Conservation (phyloP, 164 flowering plant species). For the Chimonanthus praecox region DNA sequence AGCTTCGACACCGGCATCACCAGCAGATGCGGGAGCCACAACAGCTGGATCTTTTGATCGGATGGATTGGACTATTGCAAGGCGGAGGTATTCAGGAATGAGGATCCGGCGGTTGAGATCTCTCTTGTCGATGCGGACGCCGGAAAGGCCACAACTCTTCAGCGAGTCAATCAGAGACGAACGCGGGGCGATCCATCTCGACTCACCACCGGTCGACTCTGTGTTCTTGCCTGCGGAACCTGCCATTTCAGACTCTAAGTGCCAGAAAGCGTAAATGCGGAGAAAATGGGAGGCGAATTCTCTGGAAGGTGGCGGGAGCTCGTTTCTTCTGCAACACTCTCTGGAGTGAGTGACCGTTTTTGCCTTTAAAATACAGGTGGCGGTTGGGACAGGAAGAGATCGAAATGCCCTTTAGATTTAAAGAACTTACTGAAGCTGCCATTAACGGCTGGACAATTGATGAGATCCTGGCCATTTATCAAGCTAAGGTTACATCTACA, state of each 20-base stretch:
- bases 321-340: too few species aligned
- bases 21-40: neutral
- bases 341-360: too few species aligned
- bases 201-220: neutral
- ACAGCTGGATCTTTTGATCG: slow-evolving; percentile 22
- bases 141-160: slow-evolving; percentile 52
- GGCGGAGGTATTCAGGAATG: slow-evolving; percentile 60
- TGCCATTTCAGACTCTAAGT: slow-evolving; percentile 3
- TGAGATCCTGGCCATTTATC: too few species aligned
- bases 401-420: too few species aligned
- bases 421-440: too few species aligned
- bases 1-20: slow-evolving; percentile 3
- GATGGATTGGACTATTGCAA: slow-evolving; percentile 57
- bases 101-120: slow-evolving; percentile 40
- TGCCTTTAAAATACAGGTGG: too few species aligned
- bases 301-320: too few species aligned
- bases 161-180: slow-evolving; percentile 66
- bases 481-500: too few species aligned
- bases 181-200: slow-evolving; percentile 21
- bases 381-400: too few species aligned
- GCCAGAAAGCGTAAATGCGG: too few species aligned
- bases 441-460: too few species aligned
- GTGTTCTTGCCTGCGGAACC: neutral
- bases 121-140: slow-evolving; percentile 55
- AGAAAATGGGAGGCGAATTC: too few species aligned